Conservation (phyloP, 495 filamentous ascomycete species). For the Evernia prunastri region DNA sequence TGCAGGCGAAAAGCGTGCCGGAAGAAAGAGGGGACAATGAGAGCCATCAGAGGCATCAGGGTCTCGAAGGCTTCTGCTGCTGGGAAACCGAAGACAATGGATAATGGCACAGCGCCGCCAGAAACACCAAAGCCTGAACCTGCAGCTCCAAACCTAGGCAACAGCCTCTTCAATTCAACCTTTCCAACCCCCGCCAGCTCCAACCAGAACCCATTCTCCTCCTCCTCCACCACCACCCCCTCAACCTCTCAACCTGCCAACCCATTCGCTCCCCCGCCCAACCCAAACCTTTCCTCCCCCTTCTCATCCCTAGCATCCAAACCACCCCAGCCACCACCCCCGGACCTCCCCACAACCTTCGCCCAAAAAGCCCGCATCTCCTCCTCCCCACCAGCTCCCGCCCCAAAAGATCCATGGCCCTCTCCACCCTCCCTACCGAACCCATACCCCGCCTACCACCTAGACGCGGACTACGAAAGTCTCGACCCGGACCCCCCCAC, state of each 20-base stretch:
- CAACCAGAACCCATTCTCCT: slow-evolving; percentile 26
- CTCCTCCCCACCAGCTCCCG: slow-evolving; percentile 35
- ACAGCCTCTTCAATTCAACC: slow-evolving; percentile 50
- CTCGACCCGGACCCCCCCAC: slow-evolving; percentile 51
- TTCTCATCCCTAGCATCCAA: slow-evolving; percentile 43
- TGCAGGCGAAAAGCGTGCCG: slow-evolving; percentile 76
- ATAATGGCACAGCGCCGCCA: slow-evolving; percentile 26
- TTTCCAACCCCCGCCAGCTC: slow-evolving; percentile 19
- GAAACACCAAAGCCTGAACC: slow-evolving; percentile 18
- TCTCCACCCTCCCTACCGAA: slow-evolving; percentile 52
- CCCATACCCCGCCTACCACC: slow-evolving; percentile 68
- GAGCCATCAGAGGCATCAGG: slow-evolving; percentile 60
- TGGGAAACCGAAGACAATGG: slow-evolving; percentile 25
- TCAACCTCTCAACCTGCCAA: slow-evolving; percentile 49
- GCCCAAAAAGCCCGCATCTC: slow-evolving; percentile 57
- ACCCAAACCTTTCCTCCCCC: slow-evolving; percentile 29
- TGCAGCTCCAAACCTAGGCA: slow-evolving; percentile 45
- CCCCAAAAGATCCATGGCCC: slow-evolving; percentile 66
- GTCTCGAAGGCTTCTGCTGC: slow-evolving; percentile 34
- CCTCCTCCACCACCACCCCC: slow-evolving; percentile 21
- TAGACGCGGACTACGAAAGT: slow-evolving; percentile 91
- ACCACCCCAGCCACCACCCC: slow-evolving; percentile 32
- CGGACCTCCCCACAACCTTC: slow-evolving; percentile 61
- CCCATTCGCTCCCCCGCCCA: slow-evolving; percentile 43
- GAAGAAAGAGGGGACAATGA: slow-evolving; percentile 71